These are phyloP conservation scores for Lentinula sp. DNA, from an alignment of 768 basidiomycete species.

Conservation along the genomic window DNA sequence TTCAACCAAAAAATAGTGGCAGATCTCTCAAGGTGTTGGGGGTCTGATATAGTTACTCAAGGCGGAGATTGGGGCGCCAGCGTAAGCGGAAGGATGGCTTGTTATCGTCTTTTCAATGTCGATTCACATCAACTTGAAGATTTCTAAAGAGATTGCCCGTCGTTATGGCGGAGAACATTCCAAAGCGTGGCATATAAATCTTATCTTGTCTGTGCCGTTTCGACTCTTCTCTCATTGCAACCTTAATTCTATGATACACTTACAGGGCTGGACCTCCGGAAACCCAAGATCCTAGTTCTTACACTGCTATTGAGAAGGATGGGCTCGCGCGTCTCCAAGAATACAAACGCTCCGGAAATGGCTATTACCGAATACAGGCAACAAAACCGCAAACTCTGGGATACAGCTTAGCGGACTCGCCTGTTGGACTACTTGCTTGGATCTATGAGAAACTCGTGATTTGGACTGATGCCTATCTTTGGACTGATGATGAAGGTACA, in stretches of 20 bases:
- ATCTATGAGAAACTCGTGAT: constrained; percentile 26
- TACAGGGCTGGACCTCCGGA: constrained; percentile 15
- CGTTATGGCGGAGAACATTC: constrained; percentile 20
- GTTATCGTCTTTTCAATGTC: constrained; percentile 8
- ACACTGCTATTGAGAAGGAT: constrained; percentile 11
- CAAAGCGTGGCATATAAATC: constrained; percentile 29
- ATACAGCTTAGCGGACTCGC: constrained; percentile 36
- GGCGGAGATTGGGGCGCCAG: constrained; percentile 30
- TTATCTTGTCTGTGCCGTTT: constrained; percentile 14
- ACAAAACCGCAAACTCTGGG: constrained; percentile 31
- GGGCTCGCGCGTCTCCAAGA: neutral
- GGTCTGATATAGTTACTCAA: constrained; percentile 17
- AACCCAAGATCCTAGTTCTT: constrained; percentile 20
- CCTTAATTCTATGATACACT: neutral
- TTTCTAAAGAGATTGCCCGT: constrained; percentile 18
- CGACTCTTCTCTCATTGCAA: neutral
- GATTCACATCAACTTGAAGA: constrained; percentile 8
- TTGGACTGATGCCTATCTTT: constrained; percentile 34
- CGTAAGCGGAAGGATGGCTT: neutral
- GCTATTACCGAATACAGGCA: constrained; percentile 20
- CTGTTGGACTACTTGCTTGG: constrained; percentile 32
- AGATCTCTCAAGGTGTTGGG: too few species aligned
- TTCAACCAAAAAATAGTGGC: neutral
- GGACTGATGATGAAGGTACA: constrained; percentile 39
- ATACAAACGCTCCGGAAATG: constrained; percentile 8